These are phyloP conservation scores for Fraxinus pennsylvanica DNA, from an alignment of 257 asterid genomes.

Conservation along the genomic window DNA sequence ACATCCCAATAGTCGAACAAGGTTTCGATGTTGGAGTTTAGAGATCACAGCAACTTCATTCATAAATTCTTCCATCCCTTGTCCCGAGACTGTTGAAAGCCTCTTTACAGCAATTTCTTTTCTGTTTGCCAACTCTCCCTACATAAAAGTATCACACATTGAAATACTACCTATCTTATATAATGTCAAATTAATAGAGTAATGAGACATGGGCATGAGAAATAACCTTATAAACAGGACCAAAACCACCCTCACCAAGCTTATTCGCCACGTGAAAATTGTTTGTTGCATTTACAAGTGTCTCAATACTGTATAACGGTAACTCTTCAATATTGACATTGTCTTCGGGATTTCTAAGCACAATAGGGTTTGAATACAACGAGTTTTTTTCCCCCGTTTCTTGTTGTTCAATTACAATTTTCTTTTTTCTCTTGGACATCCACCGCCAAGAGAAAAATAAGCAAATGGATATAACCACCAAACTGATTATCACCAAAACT, in stretches of 20 bases:
- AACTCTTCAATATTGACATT: constrained; percentile 4
- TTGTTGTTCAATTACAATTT: neutral
- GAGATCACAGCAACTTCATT: constrained; percentile 49
- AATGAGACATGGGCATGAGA: neutral
- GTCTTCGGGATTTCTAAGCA: neutral
- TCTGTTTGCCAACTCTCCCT: constrained; percentile 43
- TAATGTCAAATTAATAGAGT: neutral
- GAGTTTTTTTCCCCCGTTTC: neutral
- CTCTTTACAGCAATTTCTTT: constrained; percentile 48
- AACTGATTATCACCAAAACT: neutral
- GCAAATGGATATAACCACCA: neutral
- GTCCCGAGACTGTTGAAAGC: constrained; percentile 37
- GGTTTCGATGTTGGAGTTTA: constrained; percentile 47
- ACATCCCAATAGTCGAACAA: constrained; percentile 47
- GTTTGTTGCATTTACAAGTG: constrained; percentile 22
- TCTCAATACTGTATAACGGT: constrained; percentile 15
- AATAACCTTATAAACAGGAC: constrained; percentile 25
- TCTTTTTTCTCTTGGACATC: neutral
- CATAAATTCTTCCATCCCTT: constrained; percentile 48
- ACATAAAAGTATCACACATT: neutral
- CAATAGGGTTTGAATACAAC: neutral
- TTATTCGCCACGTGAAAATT: constrained; percentile 10
- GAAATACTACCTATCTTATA: neutral
- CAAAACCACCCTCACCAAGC: constrained; percentile 30
- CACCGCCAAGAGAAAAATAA: neutral